Evolutionary conservation across 2,329 filamentous ascomycete genomes (phyloP).

Genomic region (Pyrenophora tritici-repentis): DNA sequence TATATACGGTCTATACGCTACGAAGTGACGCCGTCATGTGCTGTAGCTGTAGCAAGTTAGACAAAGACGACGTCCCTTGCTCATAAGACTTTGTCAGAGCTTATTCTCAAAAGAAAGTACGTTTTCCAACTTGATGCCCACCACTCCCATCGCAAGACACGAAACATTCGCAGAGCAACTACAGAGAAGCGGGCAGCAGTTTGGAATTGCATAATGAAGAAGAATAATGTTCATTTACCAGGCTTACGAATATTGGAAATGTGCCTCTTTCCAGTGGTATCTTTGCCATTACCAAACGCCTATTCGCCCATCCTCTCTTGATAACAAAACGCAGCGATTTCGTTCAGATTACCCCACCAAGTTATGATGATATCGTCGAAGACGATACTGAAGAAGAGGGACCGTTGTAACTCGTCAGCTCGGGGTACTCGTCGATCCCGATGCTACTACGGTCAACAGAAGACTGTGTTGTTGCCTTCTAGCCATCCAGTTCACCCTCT

Average conservation of each 20-base stretch:
- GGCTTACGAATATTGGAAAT: conserved; percentile 1
- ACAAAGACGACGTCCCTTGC: too few relatives aligned
- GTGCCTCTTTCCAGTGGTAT: conserved; percentile 9
- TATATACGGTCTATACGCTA: conserved; percentile 11
- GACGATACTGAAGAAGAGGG: neutral
- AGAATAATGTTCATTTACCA: neutral
- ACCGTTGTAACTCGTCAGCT: neutral
- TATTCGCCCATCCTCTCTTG: neutral
- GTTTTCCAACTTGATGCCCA: too few relatives aligned
- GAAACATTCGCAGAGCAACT: neutral
- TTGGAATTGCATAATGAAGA: neutral
- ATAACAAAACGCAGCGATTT: neutral
- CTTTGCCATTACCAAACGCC: conserved; percentile 9
- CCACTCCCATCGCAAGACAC: neutral
- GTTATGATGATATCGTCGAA: neutral
- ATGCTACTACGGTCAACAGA: too few relatives aligned
- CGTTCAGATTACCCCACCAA: neutral
- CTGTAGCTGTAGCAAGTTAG: neutral
- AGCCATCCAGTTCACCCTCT: conserved; percentile 56
- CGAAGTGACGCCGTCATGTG: neutral
- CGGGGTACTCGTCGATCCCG: neutral
- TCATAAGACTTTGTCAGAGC: too few relatives aligned
- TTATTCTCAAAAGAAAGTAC: too few relatives aligned
- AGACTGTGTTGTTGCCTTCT: conserved; percentile 9
- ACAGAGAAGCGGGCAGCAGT: neutral